phyloP scores from a whole-genome alignment of 192 early-diverging fungal genomes.

The Gaertneriomyces semiglobifer region DNA sequence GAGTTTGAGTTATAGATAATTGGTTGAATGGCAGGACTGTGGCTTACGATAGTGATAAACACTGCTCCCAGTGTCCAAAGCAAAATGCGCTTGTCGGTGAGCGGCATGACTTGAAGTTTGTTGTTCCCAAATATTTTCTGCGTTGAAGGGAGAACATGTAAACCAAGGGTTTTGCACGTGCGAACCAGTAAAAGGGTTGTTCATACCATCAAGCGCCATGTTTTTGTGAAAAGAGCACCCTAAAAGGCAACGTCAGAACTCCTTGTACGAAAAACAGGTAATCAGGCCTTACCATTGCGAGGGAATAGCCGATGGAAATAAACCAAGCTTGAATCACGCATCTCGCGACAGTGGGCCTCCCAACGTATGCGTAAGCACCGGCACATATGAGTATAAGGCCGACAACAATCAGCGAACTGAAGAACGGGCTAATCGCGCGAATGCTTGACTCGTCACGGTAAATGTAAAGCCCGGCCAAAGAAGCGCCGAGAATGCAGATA shows the following conservation, averaged over 20 bases:
- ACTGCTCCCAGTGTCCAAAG: neutral
- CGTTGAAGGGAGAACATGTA: too few species aligned
- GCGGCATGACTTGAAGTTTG: neutral
- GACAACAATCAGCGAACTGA: neutral
- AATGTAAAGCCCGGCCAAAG: neutral
- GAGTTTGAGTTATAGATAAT: too few species aligned
- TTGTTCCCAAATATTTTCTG: neutral
- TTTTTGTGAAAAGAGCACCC: slow-evolving; percentile 1
- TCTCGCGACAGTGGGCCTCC: neutral
- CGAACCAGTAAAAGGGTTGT: too few species aligned
- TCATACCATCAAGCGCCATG: neutral
- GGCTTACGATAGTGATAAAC: neutral
- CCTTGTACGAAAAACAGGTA: neutral
- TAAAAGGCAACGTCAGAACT: neutral
- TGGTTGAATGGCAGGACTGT: too few species aligned
- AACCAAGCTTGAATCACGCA: neutral
- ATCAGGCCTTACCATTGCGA: neutral
- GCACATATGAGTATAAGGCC: neutral
- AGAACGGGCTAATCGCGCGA: slow-evolving; percentile 1
- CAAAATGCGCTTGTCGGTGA: neutral
- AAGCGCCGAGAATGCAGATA: neutral
- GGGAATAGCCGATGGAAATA: neutral
- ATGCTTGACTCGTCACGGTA: neutral
- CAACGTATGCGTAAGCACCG: neutral
- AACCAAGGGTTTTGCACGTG: too few species aligned